Evolutionary conservation across 1,284 basidiomycete genomes (phyloP).

Genomic region (Trichosporon sp.): DNA sequence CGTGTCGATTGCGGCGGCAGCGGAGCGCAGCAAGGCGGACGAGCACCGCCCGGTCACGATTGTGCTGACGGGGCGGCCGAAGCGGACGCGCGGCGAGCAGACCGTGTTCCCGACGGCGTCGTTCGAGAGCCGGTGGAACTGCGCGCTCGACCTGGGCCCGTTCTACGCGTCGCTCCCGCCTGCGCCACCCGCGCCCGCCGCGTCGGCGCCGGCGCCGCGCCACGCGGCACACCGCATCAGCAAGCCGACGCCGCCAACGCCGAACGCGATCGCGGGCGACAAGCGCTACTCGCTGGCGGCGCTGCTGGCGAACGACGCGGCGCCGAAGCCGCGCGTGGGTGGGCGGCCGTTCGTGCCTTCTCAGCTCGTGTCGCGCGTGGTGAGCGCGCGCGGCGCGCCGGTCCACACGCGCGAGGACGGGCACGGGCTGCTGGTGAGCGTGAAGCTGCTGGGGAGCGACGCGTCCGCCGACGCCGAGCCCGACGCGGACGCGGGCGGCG

Average conservation of each 20-base stretch:
- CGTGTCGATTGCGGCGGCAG: slow-evolving; percentile 54
- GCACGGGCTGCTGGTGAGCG: slow-evolving; percentile 61
- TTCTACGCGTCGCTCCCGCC: slow-evolving; percentile 36
- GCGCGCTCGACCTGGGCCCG: slow-evolving; percentile 67
- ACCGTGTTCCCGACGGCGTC: slow-evolving; percentile 56
- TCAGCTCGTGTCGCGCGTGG: slow-evolving; percentile 13
- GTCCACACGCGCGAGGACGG: slow-evolving; percentile 12
- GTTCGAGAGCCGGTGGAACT: slow-evolving; percentile 82
- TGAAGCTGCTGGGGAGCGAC: slow-evolving; percentile 57
- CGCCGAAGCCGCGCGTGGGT: neutral
- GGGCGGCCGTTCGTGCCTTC: slow-evolving; percentile 17
- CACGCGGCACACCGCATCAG: slow-evolving; percentile 4
- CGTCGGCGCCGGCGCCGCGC: slow-evolving; percentile 9
- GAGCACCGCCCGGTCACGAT: slow-evolving; percentile 72
- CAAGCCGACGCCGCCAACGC: slow-evolving; percentile 17
- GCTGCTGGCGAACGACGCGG: slow-evolving; percentile 22
- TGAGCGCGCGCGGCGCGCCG: slow-evolving; percentile 6
- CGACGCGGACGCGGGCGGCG: neutral
- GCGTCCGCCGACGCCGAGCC: slow-evolving; percentile 55
- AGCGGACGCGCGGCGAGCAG: slow-evolving; percentile 2
- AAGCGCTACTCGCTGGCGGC: slow-evolving; percentile 46
- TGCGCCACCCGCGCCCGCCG: slow-evolving; percentile 18
- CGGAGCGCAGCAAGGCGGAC: slow-evolving; percentile 46
- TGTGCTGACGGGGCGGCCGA: slow-evolving; percentile 66
- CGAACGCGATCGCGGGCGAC: slow-evolving; percentile 47